Base-by-base conservation (phyloP, 495 filamentous ascomycete genomes). In the Evernia prunastri region DNA sequence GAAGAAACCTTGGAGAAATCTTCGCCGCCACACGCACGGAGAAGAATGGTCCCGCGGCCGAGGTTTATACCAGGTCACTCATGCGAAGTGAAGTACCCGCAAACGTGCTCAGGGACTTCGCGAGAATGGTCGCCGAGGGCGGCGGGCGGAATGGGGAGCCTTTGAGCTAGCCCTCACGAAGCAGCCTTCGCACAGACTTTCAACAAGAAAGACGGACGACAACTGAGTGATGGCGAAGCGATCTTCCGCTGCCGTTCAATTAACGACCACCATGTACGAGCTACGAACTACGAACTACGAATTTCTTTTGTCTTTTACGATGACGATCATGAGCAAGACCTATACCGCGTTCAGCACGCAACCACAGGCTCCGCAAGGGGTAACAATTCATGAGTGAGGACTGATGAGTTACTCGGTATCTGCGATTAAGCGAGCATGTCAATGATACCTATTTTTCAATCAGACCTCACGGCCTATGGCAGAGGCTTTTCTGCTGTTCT, bases 71-170 rank as follows among this genome's bases (percentile, higher is more conserved):
- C 35, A 82, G 93, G 36, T 94, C 90, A 58, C 82, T 98, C 64
- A 87, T 98, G 69, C 97, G 92, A 92, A 92, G 96, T 70, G 87
- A 89, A 72, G 89, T 98, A 66, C 91, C 95, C 54, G 79, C 85
- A 66, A 91, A 98, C 71, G 90, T 97, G 54, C 92, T 98, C 59
- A 85, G 86, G 63, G 89, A 93, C 75, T 98, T 97, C 78, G 88
- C 87, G 69, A 87, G 89, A 71, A 90, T 96, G 85, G 90, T 94
- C 64, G 82, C 84, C 74, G 81, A 88, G 23, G 57, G 37, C 36
- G 49, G 40, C 17, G 42, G 63, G 43, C 47, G 63, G 25, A 60
- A 59, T 29, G 57, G 58, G 18, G 66, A 68, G 40, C 59, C 67
- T 31, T 54, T 71, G 61, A 62, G 47, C 47, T 66, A 60, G 56